Conservation (phyloP, 2,329 filamentous ascomycete species). For the Cladophialophora exuberans region DNA sequence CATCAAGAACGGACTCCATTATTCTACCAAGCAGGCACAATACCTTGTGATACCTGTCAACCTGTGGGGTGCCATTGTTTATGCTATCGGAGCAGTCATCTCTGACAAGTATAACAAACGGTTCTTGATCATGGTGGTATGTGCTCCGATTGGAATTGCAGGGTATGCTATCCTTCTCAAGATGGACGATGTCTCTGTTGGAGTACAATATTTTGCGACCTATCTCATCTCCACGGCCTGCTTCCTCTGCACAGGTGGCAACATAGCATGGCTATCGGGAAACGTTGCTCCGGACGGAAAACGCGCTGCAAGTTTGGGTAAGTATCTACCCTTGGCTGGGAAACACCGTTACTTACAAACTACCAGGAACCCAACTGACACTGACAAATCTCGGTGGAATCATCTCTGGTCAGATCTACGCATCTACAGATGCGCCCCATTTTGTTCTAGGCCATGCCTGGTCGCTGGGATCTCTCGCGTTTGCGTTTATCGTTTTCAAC, state of each 20-base stretch:
- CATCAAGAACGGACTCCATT: conserved; percentile 54
- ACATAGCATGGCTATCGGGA: conserved; percentile 37
- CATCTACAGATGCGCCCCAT: conserved; percentile 21
- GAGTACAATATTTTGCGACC: conserved; percentile 37
- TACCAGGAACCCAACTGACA: conserved; percentile 22
- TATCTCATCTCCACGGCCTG: conserved; percentile 37
- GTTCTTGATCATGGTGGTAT: conserved; percentile 41
- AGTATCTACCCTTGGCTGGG: not conserved
- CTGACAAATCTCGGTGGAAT: conserved; percentile 40
- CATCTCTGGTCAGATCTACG: conserved; percentile 46
- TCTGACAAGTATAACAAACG: conserved; percentile 39
- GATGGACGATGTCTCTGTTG: conserved; percentile 30
- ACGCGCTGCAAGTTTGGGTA: conserved; percentile 44
- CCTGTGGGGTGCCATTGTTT: conserved; percentile 38
- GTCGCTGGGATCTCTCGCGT: conserved; percentile 23
- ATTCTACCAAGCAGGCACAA: conserved; percentile 48
- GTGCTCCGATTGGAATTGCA: conserved; percentile 37
- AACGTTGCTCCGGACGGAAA: conserved; percentile 38
- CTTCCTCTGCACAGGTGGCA: conserved; percentile 40
- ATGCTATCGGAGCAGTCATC: conserved; percentile 36
- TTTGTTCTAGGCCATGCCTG: conserved; percentile 27
- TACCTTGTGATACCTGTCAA: conserved; percentile 42
- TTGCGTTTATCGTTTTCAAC: conserved; percentile 23
- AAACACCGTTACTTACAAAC: not conserved
- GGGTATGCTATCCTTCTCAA: conserved; percentile 41